Conservation (phyloP, 2,329 filamentous ascomycete species). For the Pseudocercospora pini-densiflorae region DNA sequence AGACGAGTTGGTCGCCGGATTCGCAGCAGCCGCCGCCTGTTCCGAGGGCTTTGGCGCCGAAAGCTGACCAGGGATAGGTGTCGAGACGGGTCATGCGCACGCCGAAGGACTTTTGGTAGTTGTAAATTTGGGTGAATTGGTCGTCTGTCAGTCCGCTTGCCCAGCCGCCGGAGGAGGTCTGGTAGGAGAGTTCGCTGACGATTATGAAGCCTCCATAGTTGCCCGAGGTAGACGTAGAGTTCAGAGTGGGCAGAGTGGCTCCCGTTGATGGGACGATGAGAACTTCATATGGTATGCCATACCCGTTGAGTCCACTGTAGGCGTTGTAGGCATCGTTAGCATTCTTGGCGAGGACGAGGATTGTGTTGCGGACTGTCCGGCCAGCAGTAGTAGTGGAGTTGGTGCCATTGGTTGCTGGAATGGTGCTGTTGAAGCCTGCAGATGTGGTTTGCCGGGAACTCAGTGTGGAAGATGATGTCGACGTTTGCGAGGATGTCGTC, state of each 20-base stretch:
- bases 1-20: constrained; percentile 12
- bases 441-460: no score
- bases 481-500: background rate
- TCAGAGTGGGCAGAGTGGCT: constrained; percentile 3
- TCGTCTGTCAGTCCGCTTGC: constrained; percentile 10
- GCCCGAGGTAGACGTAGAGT: constrained; percentile 9
- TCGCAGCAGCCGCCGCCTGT: constrained; percentile 13
- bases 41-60: constrained; percentile 10
- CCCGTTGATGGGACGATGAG: constrained; percentile 11
- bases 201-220: constrained; percentile 20
- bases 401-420: background rate
- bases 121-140: constrained; percentile 14
- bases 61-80: constrained; percentile 18
- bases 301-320: constrained; percentile 12
- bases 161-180: constrained; percentile 13
- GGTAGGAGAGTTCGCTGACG: constrained; percentile 16
- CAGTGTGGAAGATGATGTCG: background rate
- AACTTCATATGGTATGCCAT: constrained; percentile 18
- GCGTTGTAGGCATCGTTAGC: constrained; percentile 11
- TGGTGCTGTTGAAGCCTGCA: background rate
- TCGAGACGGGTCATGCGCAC: constrained; percentile 17
- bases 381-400: background rate
- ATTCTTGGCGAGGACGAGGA: constrained; percentile 14
- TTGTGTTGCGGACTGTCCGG: constrained; percentile 8
- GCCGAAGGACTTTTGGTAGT: constrained; percentile 16